Base-by-base conservation (phyloP, 1,284 basidiomycete genomes). In the Leccinum subrobustum region DNA sequence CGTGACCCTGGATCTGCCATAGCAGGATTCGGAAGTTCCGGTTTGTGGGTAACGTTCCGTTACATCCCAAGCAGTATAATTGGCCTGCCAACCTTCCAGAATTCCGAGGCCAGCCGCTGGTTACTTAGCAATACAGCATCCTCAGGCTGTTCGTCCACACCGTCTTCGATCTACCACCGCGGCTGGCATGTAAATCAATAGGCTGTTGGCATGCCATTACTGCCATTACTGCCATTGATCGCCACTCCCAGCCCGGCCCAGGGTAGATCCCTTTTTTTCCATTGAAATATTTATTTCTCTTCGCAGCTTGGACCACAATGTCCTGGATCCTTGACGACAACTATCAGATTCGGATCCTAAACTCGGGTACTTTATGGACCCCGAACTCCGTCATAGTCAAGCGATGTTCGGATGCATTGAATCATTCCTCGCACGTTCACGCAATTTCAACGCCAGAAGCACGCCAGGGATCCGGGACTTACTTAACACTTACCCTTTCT, bases 1-100 rank as follows among this genome's bases (percentile, higher is more conserved):
- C 9, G 27, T 51, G 50, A 54, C 53, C 3, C 44, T 54, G 59
- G 54, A 56, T 56, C 63, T 47, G 42, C 14, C 29, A 16, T 14
- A 25, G 35, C 23, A 25, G 14, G 16, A 27, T 16, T 31, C 33
- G 52, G 33, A 35, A 8, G 12, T 20, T 23, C 42, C 42, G 16
- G 35, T 37, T 16, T 7, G 14, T 33, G 31, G 18, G 42, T 47
- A 47, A 47, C 42, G 42, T 47, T 20, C 6, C 18, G 18, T 20
- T 47, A 44, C 42, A 20, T 44, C 20, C 18, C 4, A 47, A 47
- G 18, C 20, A 47, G 18, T n/a, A 47, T 47, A 7, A 18, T 35
- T 25, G 48, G 48, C 25, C 25, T 5, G 48, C 16, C 48, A 51
- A 47, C 6, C 44, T 47, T 47, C 44, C 11, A 47, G 44, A 47